These are phyloP conservation scores for Talaromyces sp. DNA, from an alignment of 2,329 filamentous ascomycete species.

Conservation along the genomic window DNA sequence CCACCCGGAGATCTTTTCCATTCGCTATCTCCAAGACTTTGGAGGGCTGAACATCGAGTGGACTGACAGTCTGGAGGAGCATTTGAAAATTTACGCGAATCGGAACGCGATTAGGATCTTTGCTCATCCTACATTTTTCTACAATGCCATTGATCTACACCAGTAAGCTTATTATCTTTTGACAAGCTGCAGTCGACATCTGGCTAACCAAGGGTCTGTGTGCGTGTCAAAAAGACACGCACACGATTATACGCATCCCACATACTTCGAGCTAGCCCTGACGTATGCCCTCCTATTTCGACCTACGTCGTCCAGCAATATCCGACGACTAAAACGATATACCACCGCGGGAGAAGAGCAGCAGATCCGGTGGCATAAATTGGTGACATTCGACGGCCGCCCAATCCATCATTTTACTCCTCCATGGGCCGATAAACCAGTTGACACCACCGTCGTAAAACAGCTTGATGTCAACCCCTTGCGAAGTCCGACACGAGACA, in stretches of 20 bases:
- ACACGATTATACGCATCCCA: not conserved
- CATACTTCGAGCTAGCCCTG: constrained; percentile 6
- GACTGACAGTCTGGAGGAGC: constrained; percentile 14
- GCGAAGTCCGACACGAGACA: not conserved
- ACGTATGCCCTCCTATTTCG: constrained; percentile 16
- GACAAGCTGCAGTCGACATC: not conserved
- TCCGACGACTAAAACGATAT: not conserved
- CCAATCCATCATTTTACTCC: not conserved
- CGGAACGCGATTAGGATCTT: constrained; percentile 13
- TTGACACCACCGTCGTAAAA: not conserved
- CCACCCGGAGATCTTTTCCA: constrained; percentile 2
- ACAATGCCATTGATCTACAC: constrained; percentile 2
- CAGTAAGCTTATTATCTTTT: not conserved
- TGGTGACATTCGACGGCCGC: not conserved
- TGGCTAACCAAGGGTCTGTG: not conserved
- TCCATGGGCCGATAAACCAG: not conserved
- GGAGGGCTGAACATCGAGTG: constrained; percentile 7
- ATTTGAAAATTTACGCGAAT: constrained; percentile 11
- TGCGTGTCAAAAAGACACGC: not conserved
- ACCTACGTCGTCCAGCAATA: constrained; percentile 5
- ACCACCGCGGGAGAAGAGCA: not conserved
- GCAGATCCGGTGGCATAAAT: not conserved
- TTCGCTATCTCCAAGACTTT: constrained; percentile 5
- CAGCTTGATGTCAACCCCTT: not conserved
- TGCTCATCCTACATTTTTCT: constrained; percentile 11